Evolutionary conservation across 1,284 basidiomycete species (phyloP), one percentile per base, ranked within the genome.

Genomic region (Apiotrichum veenhuisii): DNA sequence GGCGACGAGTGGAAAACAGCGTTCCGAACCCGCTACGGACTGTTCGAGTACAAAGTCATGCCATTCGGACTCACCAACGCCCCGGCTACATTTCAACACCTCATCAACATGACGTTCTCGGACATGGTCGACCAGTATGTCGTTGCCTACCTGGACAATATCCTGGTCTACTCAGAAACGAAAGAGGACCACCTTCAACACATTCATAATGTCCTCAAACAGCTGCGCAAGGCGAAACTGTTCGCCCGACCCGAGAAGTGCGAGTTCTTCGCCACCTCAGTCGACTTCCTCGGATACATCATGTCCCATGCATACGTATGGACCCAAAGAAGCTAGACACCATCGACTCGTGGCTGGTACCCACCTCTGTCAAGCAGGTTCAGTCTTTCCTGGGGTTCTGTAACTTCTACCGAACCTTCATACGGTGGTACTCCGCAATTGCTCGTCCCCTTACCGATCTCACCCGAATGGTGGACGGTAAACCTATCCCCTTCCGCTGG

Each of bases 401-500:
- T 36, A 79, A 78, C 57, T 81, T 78, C 65, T 79, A 73, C 54
- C 63, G 72, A 2, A 50, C 68, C 8, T 81, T 80, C 61, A 78
- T 82, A 2, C 37, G n/a, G 30, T 30, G 7, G 7, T 7, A 30
- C 30, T 30, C 30, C 12, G 30, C 30, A 5, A 30, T 30, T 30
- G 30, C 30, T 12, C 7, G 12, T 7, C 30, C 30, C 30, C 30
- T 30, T 7, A 30, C 30, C 30, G 7, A 12, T 5, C 5, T 30
- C 7, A 30, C 30, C n/a, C n/a, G n/a, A 5, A 30, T 30, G 30
- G 30, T 30, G 30, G 30, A 30, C 30, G 12, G 12, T 12, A 30
- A 30, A 30, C 12, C 5, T 12, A 5, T 30, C n/a, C n/a, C n/a
- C 5, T 30, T 30, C 30, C 30, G 12, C 7, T 30, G 30, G 30